These are phyloP conservation scores for Lipomyces orientalis DNA, from an alignment of 805 yeast genomes.

Conservation along the genomic window DNA sequence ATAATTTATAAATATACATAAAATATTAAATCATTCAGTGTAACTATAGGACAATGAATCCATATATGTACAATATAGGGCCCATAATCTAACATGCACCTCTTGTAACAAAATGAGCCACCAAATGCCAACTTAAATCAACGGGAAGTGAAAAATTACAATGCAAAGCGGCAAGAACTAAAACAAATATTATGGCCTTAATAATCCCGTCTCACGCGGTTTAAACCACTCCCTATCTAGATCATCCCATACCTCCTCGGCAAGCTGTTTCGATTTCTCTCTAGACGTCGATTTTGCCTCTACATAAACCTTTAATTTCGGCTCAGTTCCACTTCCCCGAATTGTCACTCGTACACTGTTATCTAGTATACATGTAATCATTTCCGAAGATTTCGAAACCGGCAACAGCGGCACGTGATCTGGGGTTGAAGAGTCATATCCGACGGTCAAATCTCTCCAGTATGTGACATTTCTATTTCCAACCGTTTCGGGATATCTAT, in stretches of 20 bases:
- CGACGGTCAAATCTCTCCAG: constrained; percentile 86
- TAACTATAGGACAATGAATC: not conserved
- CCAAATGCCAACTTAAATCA: not conserved
- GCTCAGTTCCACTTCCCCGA: constrained; percentile 97
- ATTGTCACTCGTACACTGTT: constrained; percentile 74
- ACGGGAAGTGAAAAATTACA: not conserved
- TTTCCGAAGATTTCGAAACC: constrained; percentile 73
- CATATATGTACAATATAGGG: not conserved
- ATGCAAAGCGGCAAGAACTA: not conserved
- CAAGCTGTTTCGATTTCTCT: constrained; percentile 52
- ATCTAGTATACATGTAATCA: constrained; percentile 72
- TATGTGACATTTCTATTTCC: constrained; percentile 62
- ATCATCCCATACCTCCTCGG: constrained; percentile 69
- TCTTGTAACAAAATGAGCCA: not conserved
- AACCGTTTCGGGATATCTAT: constrained; percentile 53
- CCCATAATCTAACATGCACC: not conserved
- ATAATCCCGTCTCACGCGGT: constrained; percentile 58
- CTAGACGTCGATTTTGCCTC: constrained; percentile 66
- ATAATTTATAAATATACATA: not conserved
- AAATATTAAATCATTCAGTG: not conserved
- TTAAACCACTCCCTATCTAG: constrained; percentile 75
- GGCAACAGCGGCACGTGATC: constrained; percentile 70
- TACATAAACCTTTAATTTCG: constrained; percentile 87
- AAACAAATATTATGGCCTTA: constrained; percentile 15
- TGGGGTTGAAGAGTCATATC: constrained; percentile 72